Evolutionary conservation across 305 asterid genomes (phyloP).

Genomic region (Plantago lanceolata): DNA sequence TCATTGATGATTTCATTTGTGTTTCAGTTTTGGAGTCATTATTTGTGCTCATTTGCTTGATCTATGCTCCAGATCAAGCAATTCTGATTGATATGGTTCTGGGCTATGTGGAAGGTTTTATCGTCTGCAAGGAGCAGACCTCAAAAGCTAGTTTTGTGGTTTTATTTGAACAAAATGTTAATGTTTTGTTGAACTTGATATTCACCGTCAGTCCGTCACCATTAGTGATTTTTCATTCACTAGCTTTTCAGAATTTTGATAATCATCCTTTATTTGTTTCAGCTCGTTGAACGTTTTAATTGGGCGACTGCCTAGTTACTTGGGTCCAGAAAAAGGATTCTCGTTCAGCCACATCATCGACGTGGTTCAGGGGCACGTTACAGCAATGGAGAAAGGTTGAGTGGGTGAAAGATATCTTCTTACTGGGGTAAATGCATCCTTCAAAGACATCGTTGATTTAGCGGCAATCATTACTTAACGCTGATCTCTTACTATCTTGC

Average conservation of each 20-base stretch:
- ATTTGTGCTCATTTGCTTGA: background rate
- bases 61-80: background rate
- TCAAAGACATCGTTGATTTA: constrained; percentile 62
- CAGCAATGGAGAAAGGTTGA: constrained; percentile 59
- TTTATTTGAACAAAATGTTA: background rate
- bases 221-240: constrained; percentile 4
- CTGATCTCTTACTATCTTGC: constrained; percentile 19
- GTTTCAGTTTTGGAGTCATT: background rate
- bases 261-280: constrained; percentile 24
- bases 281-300: constrained; percentile 79
- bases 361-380: constrained; percentile 85
- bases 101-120: background rate
- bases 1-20: constrained; percentile 3
- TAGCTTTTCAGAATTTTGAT: constrained; percentile 19
- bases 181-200: background rate
- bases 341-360: constrained; percentile 84
- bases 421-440: constrained; percentile 86
- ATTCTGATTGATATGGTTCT: background rate
- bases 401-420: constrained; percentile 82
- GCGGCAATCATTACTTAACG: constrained; percentile 49
- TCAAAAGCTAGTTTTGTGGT: background rate
- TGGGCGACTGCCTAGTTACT: constrained; percentile 86
- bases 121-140: background rate
- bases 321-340: constrained; percentile 57
- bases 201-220: constrained; percentile 14